Base-by-base conservation (phyloP, 2,329 filamentous ascomycete species). In the Penicillium glabrum region DNA sequence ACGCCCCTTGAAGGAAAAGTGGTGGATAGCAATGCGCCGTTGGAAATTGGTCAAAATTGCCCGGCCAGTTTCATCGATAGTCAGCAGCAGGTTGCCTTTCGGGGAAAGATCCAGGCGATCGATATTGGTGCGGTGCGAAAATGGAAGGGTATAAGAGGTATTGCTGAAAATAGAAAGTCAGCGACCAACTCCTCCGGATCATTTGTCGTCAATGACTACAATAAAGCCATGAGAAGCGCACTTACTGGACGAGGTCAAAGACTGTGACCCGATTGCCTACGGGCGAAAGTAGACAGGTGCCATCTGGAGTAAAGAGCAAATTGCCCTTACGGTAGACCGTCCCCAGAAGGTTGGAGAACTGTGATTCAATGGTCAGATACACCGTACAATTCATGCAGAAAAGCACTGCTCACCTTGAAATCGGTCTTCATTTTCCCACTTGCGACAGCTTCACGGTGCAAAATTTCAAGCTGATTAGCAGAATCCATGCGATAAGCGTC, bases 311-410 rank as follows among this genome's bases (percentile, higher is more conserved):
- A 81, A 96, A 99, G 73, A 97, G 84, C 70, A 99, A 85, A 75
- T 98, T 99, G 78, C 96, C 95, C 85, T 93, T 91, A 80, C 92
- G 91, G 82, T 98, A 99, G 73, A 99, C 95, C 67, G 95, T 99
- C 73, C 95, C 96, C 71, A 99, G 86, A 74, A 99, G 85, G 79
- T 98, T 99, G 75, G 93, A 96, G 80, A 99, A 99, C 93, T 97
- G 70, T 2, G 7, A 24, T 16, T 2, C 23, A 24, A 54, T 19
- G n/a, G 44, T 53, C 31, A 54, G 52, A 31, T 5, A 37, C 3
- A 11, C 9, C 0, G 29, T 35, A 58, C 59, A 10, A 29, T 45
- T 19, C 13, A 13, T 41, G 19, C 39, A 46, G 19, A 51, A 11
- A 10, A 10, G 23, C n/a, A 29, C 39, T 45, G 53, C 58, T 57